phyloP scores from a whole-genome alignment of 1,284 basidiomycete species.

The Acaromyces ingoldii region DNA sequence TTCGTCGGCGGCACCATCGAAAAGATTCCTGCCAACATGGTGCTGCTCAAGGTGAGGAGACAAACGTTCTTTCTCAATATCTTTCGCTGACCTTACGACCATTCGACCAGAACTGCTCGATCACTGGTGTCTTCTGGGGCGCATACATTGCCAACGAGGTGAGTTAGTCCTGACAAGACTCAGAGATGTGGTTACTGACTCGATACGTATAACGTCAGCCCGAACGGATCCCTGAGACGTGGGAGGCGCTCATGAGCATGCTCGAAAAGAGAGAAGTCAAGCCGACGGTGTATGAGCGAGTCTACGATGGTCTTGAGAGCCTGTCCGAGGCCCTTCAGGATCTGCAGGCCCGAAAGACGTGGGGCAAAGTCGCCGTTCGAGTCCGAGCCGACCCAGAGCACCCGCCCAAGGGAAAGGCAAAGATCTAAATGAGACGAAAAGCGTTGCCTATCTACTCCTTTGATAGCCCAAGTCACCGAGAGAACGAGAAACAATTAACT shows the following conservation, averaged over 20 bases:
- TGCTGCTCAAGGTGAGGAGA: constrained; percentile 85
- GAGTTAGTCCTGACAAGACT: not conserved
- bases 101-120: constrained; percentile 7
- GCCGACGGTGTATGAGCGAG: constrained; percentile 68
- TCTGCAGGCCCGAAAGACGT: constrained; percentile 71
- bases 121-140: constrained; percentile 41
- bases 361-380: constrained; percentile 80
- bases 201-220: constrained; percentile 58
- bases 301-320: constrained; percentile 68
- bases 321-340: constrained; percentile 59
- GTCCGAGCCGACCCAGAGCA: constrained; percentile 52
- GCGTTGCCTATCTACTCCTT: too few relatives aligned
- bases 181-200: not conserved
- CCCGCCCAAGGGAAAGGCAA: constrained; percentile 31
- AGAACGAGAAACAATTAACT: too few relatives aligned
- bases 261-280: constrained; percentile 64
- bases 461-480: too few relatives aligned
- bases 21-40: constrained; percentile 63
- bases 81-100: constrained; percentile 59
- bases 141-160: constrained; percentile 55
- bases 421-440: constrained; percentile 14
- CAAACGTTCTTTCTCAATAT: constrained; percentile 59
- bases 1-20: constrained; percentile 49
- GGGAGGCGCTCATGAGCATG: constrained; percentile 69
- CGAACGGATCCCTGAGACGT: constrained; percentile 64